Evolutionary conservation across 2,329 filamentous ascomycete genomes (phyloP).

Genomic region (Zarea fungicola): DNA sequence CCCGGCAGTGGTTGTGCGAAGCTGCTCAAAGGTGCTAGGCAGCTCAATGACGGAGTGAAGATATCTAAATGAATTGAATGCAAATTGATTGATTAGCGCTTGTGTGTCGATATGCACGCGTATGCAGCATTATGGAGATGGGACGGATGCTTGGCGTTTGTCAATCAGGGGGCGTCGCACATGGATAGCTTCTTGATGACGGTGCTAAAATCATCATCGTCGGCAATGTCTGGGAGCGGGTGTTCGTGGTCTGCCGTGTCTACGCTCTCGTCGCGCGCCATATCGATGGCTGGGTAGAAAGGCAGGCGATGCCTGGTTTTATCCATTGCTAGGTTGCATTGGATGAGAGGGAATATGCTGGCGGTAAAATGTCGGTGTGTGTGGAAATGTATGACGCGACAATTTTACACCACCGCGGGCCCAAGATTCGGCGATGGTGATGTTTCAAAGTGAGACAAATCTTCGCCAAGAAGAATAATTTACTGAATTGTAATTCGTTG

Average conservation of each 20-base stretch:
- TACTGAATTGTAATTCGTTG: no score
- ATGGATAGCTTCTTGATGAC: slow-evolving; percentile 63
- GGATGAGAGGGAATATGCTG: no score
- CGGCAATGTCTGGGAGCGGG: slow-evolving; percentile 51
- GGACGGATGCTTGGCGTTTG: background rate
- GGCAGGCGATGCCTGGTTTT: no score
- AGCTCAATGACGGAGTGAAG: slow-evolving; percentile 57
- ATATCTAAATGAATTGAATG: slow-evolving; percentile 39
- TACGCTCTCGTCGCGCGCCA: slow-evolving; percentile 10
- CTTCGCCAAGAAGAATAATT: no score
- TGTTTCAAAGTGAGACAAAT: no score
- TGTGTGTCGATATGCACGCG: no score
- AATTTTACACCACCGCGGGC: no score
- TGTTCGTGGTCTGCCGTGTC: slow-evolving; percentile 21
- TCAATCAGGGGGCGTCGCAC: slow-evolving; percentile 35
- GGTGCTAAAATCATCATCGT: slow-evolving; percentile 56
- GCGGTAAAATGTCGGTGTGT: no score
- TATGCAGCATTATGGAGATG: background rate
- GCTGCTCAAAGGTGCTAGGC: slow-evolving; percentile 68
- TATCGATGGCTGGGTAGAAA: background rate
- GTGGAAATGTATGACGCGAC: no score
- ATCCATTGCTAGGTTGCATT: no score
- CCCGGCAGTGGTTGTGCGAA: slow-evolving; percentile 61
- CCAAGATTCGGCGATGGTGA: no score
- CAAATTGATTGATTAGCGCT: background rate